These are phyloP conservation scores for Pyrenopolyporus hunteri DNA, from an alignment of 495 filamentous ascomycete genomes.

Conservation along the genomic window DNA sequence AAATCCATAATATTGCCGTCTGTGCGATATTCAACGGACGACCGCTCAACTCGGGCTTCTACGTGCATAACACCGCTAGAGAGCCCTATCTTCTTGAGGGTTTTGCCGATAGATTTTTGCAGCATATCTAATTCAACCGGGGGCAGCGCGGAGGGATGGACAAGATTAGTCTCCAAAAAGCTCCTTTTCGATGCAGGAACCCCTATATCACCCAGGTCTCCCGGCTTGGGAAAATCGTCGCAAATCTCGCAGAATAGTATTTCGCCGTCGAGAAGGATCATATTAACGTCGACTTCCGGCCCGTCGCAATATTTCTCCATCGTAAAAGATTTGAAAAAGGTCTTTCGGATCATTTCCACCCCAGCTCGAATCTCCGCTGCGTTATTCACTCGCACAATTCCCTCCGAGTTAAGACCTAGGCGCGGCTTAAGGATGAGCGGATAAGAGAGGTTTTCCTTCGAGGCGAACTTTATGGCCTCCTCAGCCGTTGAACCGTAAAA, in stretches of 20 bases:
- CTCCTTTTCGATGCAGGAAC: conserved; percentile 37
- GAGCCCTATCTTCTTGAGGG: conserved; percentile 36
- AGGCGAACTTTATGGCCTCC: conserved; percentile 15
- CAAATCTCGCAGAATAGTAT: conserved; percentile 57
- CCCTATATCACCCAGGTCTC: conserved; percentile 41
- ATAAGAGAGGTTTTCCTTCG: conserved; percentile 35
- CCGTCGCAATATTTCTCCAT: conserved; percentile 43
- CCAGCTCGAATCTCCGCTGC: conserved; percentile 38
- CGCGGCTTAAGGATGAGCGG: conserved; percentile 57
- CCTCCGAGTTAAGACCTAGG: conserved; percentile 50
- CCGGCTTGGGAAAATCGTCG: conserved; percentile 58
- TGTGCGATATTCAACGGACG: conserved; percentile 30
- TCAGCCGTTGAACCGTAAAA: conserved; percentile 33
- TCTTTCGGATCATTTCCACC: conserved; percentile 37
- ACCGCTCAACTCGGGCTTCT: conserved; percentile 38
- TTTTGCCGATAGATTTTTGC: conserved; percentile 37
- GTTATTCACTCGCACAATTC: conserved; percentile 49
- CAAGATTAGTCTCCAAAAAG: conserved; percentile 48
- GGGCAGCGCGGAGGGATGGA: conserved; percentile 50
- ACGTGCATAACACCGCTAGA: conserved; percentile 40
- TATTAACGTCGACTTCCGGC: conserved; percentile 61
- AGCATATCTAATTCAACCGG: conserved; percentile 41
- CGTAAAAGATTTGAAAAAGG: conserved; percentile 31
- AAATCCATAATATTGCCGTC: conserved; percentile 24
- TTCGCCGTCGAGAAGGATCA: conserved; percentile 56